Evolutionary conservation across 1,284 basidiomycete genomes (phyloP).

Genomic region (Cutaneotrichosporon cutaneum): DNA sequence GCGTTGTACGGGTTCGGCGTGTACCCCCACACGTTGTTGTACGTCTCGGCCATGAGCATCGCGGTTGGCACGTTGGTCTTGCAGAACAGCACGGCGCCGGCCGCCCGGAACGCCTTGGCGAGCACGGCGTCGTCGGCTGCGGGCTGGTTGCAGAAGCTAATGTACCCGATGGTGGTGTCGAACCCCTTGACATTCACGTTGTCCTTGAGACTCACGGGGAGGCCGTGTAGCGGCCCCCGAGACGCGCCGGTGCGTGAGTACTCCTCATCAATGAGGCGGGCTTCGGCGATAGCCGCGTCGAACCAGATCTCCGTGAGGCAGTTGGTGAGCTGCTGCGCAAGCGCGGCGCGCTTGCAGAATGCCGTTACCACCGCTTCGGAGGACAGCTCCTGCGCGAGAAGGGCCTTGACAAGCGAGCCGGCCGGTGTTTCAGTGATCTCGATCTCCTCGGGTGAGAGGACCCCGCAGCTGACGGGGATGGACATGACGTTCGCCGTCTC

Average conservation of each 20-base stretch:
- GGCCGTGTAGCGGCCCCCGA: constrained; percentile 53
- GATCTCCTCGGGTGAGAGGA: constrained; percentile 63
- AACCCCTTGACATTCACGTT: constrained; percentile 2
- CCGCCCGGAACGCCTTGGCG: constrained; percentile 20
- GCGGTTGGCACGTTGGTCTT: constrained; percentile 31
- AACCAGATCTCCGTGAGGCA: constrained; percentile 53
- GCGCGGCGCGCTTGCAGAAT: constrained; percentile 72
- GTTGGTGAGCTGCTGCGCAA: constrained; percentile 70
- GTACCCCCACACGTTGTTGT: constrained; percentile 30
- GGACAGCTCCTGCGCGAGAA: constrained; percentile 25
- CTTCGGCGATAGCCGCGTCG: constrained; percentile 45
- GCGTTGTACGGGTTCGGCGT: constrained; percentile 52
- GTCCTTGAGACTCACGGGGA: constrained; percentile 56
- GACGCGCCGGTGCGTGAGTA: constrained; percentile 45
- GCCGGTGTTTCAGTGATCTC: constrained; percentile 62
- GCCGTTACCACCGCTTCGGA: constrained; percentile 45
- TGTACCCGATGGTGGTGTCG: constrained; percentile 9
- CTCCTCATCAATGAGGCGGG: constrained; percentile 51
- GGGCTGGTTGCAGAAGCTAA: constrained; percentile 12
- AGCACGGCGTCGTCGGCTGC: constrained; percentile 22
- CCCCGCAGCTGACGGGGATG: constrained; percentile 61
- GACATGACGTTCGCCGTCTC: constrained; percentile 56
- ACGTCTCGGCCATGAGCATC: constrained; percentile 32
- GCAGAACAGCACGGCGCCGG: constrained; percentile 32
- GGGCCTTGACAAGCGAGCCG: constrained; percentile 27